Conservation (phyloP, 2,329 filamentous ascomycete genomes). For the Akanthomyces muscarius region DNA sequence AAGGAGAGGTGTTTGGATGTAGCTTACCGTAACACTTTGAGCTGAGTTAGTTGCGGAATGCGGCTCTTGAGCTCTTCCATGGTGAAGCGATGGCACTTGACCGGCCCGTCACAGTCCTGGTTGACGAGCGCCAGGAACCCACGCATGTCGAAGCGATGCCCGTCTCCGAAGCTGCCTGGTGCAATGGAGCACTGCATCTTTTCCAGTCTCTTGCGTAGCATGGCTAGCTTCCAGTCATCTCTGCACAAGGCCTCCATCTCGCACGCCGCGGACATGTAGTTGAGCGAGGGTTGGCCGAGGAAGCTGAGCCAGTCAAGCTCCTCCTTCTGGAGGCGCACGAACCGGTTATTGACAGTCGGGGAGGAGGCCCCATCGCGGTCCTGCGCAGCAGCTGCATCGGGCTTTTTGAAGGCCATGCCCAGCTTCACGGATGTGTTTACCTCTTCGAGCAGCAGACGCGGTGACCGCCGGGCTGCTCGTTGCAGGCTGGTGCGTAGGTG, state of each 20-base stretch:
- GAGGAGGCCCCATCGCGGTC: no score
- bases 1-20: no score
- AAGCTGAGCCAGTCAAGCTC: slow-evolving; percentile 34
- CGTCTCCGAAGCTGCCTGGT: neutral
- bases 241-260: neutral
- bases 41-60: slow-evolving; percentile 7
- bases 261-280: neutral
- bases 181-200: neutral
- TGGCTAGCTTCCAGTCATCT: neutral
- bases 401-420: slow-evolving; percentile 10
- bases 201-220: neutral
- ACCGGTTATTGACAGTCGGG: neutral
- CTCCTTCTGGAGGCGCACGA: slow-evolving; percentile 14
- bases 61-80: slow-evolving; percentile 20
- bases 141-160: slow-evolving; percentile 7
- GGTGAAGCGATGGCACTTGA: slow-evolving; percentile 25
- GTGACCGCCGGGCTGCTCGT: slow-evolving; percentile 22
- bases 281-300: slow-evolving; percentile 22
- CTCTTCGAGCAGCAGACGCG: slow-evolving; percentile 27
- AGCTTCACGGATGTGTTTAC: slow-evolving; percentile 21
- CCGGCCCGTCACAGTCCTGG: slow-evolving; percentile 14
- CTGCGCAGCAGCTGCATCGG: neutral
- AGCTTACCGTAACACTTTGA: slow-evolving; percentile 21
- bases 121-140: slow-evolving; percentile 27
- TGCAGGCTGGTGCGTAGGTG: slow-evolving; percentile 25